Evolutionary conservation across 768 basidiomycete genomes (phyloP), one percentile per base, ranked within the genome.

Genomic region (Lactarius sanguifluus): DNA sequence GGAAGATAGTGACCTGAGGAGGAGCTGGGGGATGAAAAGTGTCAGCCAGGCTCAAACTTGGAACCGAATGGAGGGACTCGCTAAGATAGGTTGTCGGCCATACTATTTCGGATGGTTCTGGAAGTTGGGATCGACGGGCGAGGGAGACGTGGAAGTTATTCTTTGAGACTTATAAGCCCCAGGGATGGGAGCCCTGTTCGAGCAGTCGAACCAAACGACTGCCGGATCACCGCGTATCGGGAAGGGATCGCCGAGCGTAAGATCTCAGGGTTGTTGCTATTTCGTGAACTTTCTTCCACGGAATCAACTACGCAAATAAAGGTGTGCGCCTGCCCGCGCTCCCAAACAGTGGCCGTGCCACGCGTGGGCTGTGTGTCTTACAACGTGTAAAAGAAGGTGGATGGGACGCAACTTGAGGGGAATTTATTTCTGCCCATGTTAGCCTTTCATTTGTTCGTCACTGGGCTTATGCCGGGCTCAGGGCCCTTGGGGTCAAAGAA

Each of bases 151-250:
- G 60, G 56, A 68, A 64, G 71, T 71, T 71, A 72, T 72, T 72
- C 73, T 72, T 75, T 75, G 71, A 64, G 66, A 70, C 65, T 69
- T 63, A 69, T 71, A 64, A 68, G 65, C 59, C 57, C 66, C 59
- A 66, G 70, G 68, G 71, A 70, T 62, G 67, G 61, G 59, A 62
- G 67, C n/a, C 62, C 68, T 47, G 69, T 68, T 69, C 61, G 70
- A 73, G 68, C 71, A 54, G 64, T 68, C 65, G 71, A 68, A 67
- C 72, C 64, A 69, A 66, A 58, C 63, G 72, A 72, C 73, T 75
- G 75, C 72, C 76, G 76, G 76, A 77, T 77, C 76, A 76, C 72
- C 70, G 73, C 74, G 70, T 70, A 76, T 76, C 75, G 74, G 75
- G 76, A 69, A 57, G 54, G 60, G 66, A 75, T 71, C 67, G 69